Base-by-base conservation (phyloP, 345 rosid genomes). In the Syzygium oleosum region DNA sequence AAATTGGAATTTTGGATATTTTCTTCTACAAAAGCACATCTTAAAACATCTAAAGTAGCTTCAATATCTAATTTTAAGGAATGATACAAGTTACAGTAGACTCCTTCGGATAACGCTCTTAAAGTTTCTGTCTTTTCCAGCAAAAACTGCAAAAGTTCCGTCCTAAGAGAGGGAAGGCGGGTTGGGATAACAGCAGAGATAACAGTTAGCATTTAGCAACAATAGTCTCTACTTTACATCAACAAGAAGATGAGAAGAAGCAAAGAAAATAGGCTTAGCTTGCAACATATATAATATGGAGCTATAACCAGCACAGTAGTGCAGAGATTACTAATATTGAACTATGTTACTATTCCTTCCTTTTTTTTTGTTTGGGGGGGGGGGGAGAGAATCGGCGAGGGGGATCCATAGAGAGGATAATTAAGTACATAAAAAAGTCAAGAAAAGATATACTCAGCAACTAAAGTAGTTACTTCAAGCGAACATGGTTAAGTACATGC, bases 11-110 rank as follows among this genome's bases (percentile, higher is more conserved):
- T 86, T 41, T 83, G 88, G 87, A 52, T 88, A 89, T 92, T 91
- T 52, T 91, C 92, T 85, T 92, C 97, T 68, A 87, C 55, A 87
- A 96, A 96, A 88, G 99, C 98, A 90, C 94, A 93, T 91, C 94
- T 93, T 86, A 98, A 90, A 91, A 98, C 98, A 89, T 95, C 98
- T 92, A 98, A 92, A 86, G 98, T 94, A 65, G 99, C 98, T 93
- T 96, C 98, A 27, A 97, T 94, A 90, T 96, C 99, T 91, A 98
- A 89, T 89, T 95, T 94, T 90, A 96, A 92, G 85, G 96, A 94
- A 93, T 94, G 93, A 90, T 95, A 92, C 89, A 98, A 92, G 87
- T 96, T 98, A 88, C 91, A 90, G 89, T 93, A 98, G 61, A 88
- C 84, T 92, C 93, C 89, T 53, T 88, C 91, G 87, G 94, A 61